Conservation (phyloP, 1,139 yeast genomes). For the Starmera stellimalicola region DNA sequence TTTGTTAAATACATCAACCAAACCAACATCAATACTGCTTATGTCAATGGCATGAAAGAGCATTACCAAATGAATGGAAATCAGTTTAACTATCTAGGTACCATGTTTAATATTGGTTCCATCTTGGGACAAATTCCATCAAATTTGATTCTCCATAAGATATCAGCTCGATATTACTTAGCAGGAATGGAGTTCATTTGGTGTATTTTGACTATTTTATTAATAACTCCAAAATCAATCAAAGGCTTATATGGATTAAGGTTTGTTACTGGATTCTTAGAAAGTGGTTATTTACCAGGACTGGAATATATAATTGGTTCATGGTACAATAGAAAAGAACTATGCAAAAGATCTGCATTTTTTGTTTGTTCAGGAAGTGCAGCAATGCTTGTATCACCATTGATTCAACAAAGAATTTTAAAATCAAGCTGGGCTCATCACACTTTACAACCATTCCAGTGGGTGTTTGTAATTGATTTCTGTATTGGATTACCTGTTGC, state of each 20-base stretch:
- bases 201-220: slow-evolving; percentile 41
- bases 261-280: slow-evolving; percentile 45
- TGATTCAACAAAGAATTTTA: slow-evolving; percentile 34
- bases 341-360: slow-evolving; percentile 36
- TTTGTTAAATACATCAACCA: slow-evolving; percentile 31
- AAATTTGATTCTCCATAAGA: slow-evolving; percentile 37
- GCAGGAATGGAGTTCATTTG: slow-evolving; percentile 44
- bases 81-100: slow-evolving; percentile 38
- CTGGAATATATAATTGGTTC: slow-evolving; percentile 28
- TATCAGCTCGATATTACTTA: slow-evolving; percentile 39
- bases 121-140: slow-evolving; percentile 47
- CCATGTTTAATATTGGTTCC: slow-evolving; percentile 46
- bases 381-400: slow-evolving; percentile 37
- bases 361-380: slow-evolving; percentile 38
- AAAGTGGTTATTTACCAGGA: slow-evolving; percentile 48
- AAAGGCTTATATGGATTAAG: slow-evolving; percentile 41
- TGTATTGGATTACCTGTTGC: slow-evolving; percentile 38
- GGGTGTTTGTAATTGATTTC: slow-evolving; percentile 44
- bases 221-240: slow-evolving; percentile 33
- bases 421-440: slow-evolving; percentile 20
- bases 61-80: slow-evolving; percentile 36
- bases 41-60: slow-evolving; percentile 50
- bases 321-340: slow-evolving; percentile 34
- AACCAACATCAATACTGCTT: slow-evolving; percentile 33
- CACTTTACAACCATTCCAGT: slow-evolving; percentile 32